A percentile compares a stretch with the other conserved stretches of the same genome.
Conservation (phyloP, 2,329 filamentous ascomycete species). For the Neofusicoccum umdonicola region DNA sequence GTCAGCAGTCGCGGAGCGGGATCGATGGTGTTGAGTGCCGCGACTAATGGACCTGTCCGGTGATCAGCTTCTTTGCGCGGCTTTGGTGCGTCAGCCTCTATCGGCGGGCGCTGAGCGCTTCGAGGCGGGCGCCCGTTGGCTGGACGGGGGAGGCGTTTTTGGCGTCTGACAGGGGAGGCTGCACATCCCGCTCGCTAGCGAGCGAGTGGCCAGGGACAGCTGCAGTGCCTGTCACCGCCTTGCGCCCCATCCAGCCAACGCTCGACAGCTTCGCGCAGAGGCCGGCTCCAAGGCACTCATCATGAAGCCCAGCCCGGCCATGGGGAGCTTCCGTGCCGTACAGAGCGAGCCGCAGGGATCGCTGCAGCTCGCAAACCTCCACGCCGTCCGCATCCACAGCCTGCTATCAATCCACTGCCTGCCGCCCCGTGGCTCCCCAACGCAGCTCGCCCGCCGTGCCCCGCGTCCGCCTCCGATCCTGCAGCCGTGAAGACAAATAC, state of each 20-base stretch:
- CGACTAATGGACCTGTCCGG: neutral
- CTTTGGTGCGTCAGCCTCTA: neutral
- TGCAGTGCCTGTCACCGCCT: slow-evolving; percentile 14
- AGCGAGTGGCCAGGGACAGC: slow-evolving; percentile 17
- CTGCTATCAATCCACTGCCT: slow-evolving; percentile 1
- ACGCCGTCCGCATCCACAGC: neutral
- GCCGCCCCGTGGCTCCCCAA: neutral
- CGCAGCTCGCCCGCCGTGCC: neutral
- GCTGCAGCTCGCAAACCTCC: neutral
- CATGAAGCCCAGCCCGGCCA: neutral
- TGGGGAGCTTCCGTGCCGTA: slow-evolving; percentile 22
- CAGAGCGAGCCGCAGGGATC: slow-evolving; percentile 21
- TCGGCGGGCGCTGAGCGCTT: neutral
- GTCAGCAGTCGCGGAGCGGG: neutral
- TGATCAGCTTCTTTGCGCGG: neutral
- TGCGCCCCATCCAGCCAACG: neutral
- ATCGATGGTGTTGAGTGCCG: slow-evolving; percentile 10
- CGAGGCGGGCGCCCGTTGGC: slow-evolving; percentile 10
- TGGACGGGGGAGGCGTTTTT: neutral
- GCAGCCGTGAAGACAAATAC: neutral
- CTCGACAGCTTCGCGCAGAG: neutral
- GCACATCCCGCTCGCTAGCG: slow-evolving; percentile 13
- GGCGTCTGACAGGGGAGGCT: neutral
- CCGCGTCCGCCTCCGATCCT: too few species aligned
- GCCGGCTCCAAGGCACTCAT: neutral